Conservation (phyloP, 2,329 filamentous ascomycete genomes). For the Fusarium fracticaudum region DNA sequence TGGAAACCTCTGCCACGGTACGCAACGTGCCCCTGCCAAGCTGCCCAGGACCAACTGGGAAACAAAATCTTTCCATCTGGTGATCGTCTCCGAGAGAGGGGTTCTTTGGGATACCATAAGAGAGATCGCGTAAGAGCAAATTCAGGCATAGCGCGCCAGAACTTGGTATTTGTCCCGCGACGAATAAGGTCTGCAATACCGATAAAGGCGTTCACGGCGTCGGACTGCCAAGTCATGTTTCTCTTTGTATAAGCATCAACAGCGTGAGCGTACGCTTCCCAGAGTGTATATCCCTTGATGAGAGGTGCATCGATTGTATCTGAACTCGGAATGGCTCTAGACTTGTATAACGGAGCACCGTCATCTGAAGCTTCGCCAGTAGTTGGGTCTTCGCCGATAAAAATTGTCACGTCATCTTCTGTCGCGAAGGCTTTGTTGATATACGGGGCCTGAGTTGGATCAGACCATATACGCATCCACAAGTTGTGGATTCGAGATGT, state of each 20-base stretch:
- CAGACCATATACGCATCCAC: constrained; percentile 9
- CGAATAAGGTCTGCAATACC: constrained; percentile 20
- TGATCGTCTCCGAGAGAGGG: background rate
- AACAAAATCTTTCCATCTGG: background rate
- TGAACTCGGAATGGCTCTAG: background rate
- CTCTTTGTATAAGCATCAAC: constrained; percentile 18
- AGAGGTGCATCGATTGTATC: constrained; percentile 5
- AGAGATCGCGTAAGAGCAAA: constrained; percentile 3
- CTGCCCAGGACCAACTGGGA: constrained; percentile 22
- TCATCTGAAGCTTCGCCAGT: background rate
- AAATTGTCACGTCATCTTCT: background rate
- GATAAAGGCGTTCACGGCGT: constrained; percentile 20
- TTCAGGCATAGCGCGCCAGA: constrained; percentile 21
- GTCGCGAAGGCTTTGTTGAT: constrained; percentile 16
- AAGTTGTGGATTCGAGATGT: background rate
- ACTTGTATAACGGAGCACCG: constrained; percentile 4
- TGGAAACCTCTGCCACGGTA: constrained; percentile 15
- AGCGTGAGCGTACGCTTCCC: constrained; percentile 13
- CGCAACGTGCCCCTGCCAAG: constrained; percentile 13
- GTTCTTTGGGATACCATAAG: constrained; percentile 8
- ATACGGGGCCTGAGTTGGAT: background rate
- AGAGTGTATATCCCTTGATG: background rate
- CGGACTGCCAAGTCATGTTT: constrained; percentile 19
- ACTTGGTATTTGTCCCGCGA: constrained; percentile 13
- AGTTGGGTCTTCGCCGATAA: constrained; percentile 12